These are phyloP conservation scores for Rhizophagus sp. DNA, from an alignment of 192 early-diverging fungal genomes.

Conservation along the genomic window DNA sequence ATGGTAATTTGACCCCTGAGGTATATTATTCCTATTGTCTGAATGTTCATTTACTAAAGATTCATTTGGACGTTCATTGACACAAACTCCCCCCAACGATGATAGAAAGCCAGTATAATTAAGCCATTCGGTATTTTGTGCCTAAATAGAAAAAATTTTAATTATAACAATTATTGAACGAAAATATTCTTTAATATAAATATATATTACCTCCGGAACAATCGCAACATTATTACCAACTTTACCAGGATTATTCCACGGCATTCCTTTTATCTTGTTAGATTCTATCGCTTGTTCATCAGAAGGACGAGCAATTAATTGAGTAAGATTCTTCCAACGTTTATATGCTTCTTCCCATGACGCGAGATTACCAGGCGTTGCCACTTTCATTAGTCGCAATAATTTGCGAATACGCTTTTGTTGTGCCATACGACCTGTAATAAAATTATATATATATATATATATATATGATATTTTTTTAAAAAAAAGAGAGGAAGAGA, in stretches of 20 bases:
- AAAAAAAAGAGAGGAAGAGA: no score
- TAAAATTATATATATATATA: no score
- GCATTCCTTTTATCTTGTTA: constrained; percentile 8
- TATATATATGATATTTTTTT: background rate
- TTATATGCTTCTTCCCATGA: constrained; percentile 84
- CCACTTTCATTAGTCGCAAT: constrained; percentile 62
- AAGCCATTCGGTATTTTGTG: constrained; percentile 64
- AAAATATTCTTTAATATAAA: background rate
- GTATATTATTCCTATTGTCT: background rate
- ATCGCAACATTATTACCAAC: background rate
- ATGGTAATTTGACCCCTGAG: constrained; percentile 38
- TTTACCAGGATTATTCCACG: background rate
- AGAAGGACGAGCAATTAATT: constrained; percentile 32
- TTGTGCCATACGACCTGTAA: constrained; percentile 65
- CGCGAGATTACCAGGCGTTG: constrained; percentile 72
- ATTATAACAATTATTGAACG: background rate
- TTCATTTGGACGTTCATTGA: constrained; percentile 23
- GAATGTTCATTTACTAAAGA: background rate
- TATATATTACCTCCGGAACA: background rate
- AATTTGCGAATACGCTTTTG: constrained; percentile 78
- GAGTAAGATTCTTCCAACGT: constrained; percentile 69
- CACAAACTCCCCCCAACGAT: constrained; percentile 74
- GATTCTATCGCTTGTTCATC: constrained; percentile 40
- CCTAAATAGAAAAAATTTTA: background rate
- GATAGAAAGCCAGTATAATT: constrained; percentile 85